These are phyloP conservation scores for Elaeis guineensis DNA, from an alignment of 176 grass and related monocot genomes.

Conservation along the genomic window DNA sequence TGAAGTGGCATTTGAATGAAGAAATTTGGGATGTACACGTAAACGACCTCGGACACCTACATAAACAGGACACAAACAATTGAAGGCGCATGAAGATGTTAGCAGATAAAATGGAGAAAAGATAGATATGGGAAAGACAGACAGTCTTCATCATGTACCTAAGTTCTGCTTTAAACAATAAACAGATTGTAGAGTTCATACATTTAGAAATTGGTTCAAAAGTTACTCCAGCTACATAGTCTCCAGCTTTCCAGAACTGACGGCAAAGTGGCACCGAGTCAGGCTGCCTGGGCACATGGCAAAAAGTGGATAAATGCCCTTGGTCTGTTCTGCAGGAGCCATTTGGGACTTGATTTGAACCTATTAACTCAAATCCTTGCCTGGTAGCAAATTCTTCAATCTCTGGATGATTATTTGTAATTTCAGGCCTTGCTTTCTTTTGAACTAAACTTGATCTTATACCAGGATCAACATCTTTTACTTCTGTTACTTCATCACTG, in stretches of 20 bases:
- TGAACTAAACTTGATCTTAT: no score
- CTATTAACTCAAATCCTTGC: neutral
- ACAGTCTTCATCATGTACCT: no score
- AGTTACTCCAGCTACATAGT: slow-evolving; percentile 63
- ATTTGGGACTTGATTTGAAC: neutral
- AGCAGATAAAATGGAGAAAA: no score
- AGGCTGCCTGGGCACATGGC: neutral
- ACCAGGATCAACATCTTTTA: no score
- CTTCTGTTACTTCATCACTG: slow-evolving; percentile 16
- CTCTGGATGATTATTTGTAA: no score
- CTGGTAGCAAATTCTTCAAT: no score
- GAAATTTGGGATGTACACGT: slow-evolving; percentile 45
- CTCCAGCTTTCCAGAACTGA: slow-evolving; percentile 95
- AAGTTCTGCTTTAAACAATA: no score
- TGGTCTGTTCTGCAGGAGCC: slow-evolving; percentile 5
- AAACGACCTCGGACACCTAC: slow-evolving; percentile 34
- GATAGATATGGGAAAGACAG: no score
- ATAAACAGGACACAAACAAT: neutral
- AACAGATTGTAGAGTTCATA: no score
- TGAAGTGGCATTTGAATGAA: slow-evolving; percentile 49
- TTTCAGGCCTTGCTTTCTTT: neutral
- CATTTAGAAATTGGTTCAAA: neutral
- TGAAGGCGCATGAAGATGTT: neutral
- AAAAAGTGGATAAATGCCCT: neutral
- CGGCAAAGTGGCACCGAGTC: slow-evolving; percentile 37